phyloP scores from a whole-genome alignment of 169 alveolate species.

The Eimeria zaria region DNA sequence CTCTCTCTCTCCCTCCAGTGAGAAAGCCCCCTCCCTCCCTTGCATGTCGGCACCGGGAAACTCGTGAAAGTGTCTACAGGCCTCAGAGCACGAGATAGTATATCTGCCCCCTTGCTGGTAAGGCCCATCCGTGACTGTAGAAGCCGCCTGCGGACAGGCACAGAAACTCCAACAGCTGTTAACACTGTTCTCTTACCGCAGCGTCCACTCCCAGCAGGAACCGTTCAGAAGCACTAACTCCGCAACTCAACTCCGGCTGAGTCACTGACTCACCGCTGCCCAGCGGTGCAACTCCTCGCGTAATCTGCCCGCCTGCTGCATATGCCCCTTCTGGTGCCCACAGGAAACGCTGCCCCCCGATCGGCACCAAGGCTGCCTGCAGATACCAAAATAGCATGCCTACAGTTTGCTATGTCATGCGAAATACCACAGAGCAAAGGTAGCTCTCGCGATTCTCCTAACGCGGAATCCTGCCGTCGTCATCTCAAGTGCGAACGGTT shows the following conservation, averaged over 20 bases:
- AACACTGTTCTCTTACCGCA: no score
- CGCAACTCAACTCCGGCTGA: background rate
- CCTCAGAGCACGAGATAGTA: background rate
- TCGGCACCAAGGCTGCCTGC: background rate
- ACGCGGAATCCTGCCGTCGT: background rate
- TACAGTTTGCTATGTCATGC: background rate
- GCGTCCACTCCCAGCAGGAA: background rate
- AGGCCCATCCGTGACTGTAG: background rate
- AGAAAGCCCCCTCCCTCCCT: no score
- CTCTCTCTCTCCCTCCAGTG: no score
- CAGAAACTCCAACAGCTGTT: background rate
- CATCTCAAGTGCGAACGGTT: background rate
- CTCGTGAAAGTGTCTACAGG: background rate
- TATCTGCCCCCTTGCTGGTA: background rate
- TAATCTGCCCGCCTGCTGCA: background rate
- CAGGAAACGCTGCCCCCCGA: background rate
- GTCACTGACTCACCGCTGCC: background rate
- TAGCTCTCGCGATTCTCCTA: background rate
- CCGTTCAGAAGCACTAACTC: background rate
- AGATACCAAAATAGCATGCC: no score
- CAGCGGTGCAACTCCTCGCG: background rate
- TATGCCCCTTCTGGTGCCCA: background rate
- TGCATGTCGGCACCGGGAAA: background rate
- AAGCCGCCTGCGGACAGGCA: background rate
- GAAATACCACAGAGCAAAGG: background rate